Base-by-base conservation (phyloP, 2,329 filamentous ascomycete species). In the Penicillium verrucosum region DNA sequence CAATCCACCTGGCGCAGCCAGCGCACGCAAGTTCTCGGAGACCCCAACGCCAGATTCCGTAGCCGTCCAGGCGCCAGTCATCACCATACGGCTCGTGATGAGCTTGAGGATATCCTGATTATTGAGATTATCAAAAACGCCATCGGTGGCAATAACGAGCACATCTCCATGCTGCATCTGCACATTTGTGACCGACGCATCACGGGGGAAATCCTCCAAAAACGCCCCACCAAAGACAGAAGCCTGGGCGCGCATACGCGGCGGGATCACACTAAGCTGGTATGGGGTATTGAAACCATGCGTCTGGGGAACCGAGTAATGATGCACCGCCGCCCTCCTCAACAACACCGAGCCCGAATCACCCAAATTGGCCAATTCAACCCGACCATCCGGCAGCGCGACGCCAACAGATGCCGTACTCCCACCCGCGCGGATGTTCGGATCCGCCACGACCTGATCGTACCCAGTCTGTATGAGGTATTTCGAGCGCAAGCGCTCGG, bases 231-330 rank as follows among this genome's bases (percentile, higher is more conserved):
- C 93, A 72, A 96, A 97, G 29, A 90, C 85, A 12, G 87, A 85
- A 66, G 92, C 88, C 67, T 94, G 89, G 23, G 86, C 84, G 55
- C 91, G 83, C 75, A 96, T 87, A 65, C 84, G 85, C 4, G 88
- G 84, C 0, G 94, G 93, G 8, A 97, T 87, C 51, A 96, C 86
- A 52, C 91, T 93, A 40, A 99, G 83, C 74, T 99, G 94, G 70
- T 90, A 99, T 0, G 94, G 94, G 0, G 94, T 97, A 75, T 99
- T 99, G 82, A 99, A 99, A 42, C 88, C 92, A 73, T 99, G 94
- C 0, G 92, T 97, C 75, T 99, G 94, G 25, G 91, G 89, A 46
- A 87, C 84, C 2, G 92, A 96, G 69, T 86, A 88, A 54, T 88
- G 84, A 72, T 94, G 88, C 32, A 99, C 89, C 14, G 89, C 90